A percentile compares a stretch with the other conserved stretches of the same genome.
These are phyloP conservation scores for Saprolegnia parasitica DNA, from an alignment of 352 stramenopile species.

Conservation along the genomic window DNA sequence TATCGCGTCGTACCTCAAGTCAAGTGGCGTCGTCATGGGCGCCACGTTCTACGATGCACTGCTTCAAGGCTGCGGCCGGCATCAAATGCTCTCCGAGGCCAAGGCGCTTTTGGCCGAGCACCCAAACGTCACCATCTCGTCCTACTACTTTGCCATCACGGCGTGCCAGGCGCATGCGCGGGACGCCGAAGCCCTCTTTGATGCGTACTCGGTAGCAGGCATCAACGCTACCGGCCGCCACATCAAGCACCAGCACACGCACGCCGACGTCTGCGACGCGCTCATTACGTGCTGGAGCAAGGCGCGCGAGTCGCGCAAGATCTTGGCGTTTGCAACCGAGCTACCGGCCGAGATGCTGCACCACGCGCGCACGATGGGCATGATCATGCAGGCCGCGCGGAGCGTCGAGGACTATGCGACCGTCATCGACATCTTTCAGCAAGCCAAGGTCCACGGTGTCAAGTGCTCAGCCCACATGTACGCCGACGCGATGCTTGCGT, in stretches of 20 bases:
- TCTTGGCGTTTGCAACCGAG: neutral
- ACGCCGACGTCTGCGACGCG: constrained; percentile 1
- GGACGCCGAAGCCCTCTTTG: neutral
- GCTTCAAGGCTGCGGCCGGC: constrained; percentile 14
- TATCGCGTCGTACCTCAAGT: neutral
- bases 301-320: neutral
- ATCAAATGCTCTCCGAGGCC: neutral
- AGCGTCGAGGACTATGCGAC: neutral
- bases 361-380: constrained; percentile 1
- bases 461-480: constrained; percentile 22
- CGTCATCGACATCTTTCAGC: constrained; percentile 24
- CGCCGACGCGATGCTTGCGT: constrained; percentile 11
- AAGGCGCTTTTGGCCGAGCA: neutral
- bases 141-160: constrained; percentile 16
- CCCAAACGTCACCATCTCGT: constrained; percentile 1
- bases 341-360: neutral
- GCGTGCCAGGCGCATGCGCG: constrained; percentile 2
- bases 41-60: constrained; percentile 3
- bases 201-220: neutral
- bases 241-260: neutral
- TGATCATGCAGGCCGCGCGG: neutral
- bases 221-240: neutral
- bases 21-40: neutral
- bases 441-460: constrained; percentile 7
- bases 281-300: neutral